Conservation (phyloP, 441 rosid species). For the Pelargonium fulgidum region DNA sequence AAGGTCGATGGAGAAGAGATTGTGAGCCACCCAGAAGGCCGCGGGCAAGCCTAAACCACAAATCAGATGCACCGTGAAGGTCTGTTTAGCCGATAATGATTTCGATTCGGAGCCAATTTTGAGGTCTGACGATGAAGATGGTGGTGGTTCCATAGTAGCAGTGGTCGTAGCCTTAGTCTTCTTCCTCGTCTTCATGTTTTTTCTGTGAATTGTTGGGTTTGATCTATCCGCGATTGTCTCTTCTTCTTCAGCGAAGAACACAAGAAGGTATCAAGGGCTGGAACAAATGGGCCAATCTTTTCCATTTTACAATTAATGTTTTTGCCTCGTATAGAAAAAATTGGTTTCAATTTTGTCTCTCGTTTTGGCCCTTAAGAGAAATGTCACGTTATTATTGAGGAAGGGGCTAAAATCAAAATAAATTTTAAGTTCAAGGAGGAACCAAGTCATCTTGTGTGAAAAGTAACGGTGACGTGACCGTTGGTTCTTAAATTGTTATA, state of each 20-base stretch:
- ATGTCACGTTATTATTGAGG: no score
- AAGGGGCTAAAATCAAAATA: no score
- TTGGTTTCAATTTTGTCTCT: no score
- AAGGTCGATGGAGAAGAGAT: conserved; percentile 4
- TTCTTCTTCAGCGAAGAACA: background rate
- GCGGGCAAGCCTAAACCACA: background rate
- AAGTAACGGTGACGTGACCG: no score
- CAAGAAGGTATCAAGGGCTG: background rate
- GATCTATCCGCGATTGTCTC: background rate
- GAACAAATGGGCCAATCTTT: background rate
- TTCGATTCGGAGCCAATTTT: background rate
- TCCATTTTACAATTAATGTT: no score
- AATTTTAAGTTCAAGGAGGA: no score
- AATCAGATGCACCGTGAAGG: background rate
- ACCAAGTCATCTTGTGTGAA: no score
- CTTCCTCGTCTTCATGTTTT: background rate
- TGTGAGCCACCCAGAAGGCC: conserved; percentile 2
- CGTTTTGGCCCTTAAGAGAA: no score
- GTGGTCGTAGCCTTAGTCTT: background rate
- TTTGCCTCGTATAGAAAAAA: no score
- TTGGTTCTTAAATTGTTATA: no score
- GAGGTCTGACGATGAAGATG: background rate
- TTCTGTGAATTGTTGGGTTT: background rate
- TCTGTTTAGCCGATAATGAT: background rate
- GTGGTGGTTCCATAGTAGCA: background rate